phyloP scores from a whole-genome alignment of 441 rosid species.

The Oxalis stricta region DNA sequence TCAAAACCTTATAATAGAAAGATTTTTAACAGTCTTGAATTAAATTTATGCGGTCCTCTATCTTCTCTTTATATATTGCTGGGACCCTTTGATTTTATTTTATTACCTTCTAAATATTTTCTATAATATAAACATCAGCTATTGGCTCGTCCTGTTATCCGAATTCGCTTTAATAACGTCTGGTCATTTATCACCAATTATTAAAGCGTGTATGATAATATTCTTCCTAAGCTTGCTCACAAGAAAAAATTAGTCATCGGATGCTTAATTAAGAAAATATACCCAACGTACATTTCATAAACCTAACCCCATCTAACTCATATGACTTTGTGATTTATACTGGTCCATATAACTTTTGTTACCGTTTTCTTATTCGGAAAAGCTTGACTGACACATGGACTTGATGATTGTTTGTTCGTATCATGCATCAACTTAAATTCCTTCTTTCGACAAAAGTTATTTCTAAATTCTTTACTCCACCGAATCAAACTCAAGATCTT shows the following conservation, averaged over 20 bases:
- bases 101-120: no score
- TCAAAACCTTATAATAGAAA: no score
- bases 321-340: not conserved
- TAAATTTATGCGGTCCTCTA: slow-evolving; percentile 10
- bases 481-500: no score
- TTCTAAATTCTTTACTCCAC: no score
- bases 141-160: slow-evolving; percentile 24
- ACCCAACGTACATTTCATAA: not conserved
- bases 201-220: slow-evolving; percentile 14
- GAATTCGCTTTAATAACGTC: slow-evolving; percentile 15
- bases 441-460: no score
- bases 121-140: no score
- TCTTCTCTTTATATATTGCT: slow-evolving; percentile 2
- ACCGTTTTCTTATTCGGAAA: no score
- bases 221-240: slow-evolving; percentile 9
- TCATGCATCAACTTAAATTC: no score
- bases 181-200: slow-evolving; percentile 29
- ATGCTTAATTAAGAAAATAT: slow-evolving; percentile 11
- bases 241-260: slow-evolving; percentile 9
- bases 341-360: no score
- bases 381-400: not conserved
- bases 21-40: slow-evolving; percentile 20
- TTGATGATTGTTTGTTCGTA: no score
- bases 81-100: slow-evolving; percentile 18
- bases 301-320: slow-evolving; percentile 6